A percentile compares a stretch with the other conserved stretches of the same genome.
phyloP scores from a whole-genome alignment of 2,329 filamentous ascomycete genomes.

The Ampelomyces quisqualis region DNA sequence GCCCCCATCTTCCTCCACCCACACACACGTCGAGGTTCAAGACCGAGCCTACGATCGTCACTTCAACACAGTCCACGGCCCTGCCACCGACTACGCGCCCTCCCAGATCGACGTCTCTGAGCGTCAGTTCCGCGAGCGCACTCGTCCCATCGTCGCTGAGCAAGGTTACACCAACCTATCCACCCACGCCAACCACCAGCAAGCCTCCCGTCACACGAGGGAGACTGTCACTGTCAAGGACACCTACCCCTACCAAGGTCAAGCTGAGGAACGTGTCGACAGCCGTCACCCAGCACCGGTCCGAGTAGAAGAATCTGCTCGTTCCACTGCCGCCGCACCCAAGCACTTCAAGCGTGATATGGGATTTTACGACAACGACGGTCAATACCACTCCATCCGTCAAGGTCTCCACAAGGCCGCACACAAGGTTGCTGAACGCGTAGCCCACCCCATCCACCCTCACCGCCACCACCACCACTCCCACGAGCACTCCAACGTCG shows the following conservation, averaged over 20 bases:
- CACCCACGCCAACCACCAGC: conserved; percentile 44
- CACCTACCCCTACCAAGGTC: conserved; percentile 42
- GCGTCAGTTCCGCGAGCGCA: conserved; percentile 67
- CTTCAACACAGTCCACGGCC: conserved; percentile 50
- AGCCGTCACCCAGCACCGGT: conserved; percentile 49
- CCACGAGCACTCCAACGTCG: conserved; percentile 40
- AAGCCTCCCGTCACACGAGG: conserved; percentile 40
- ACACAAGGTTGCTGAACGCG: conserved; percentile 56
- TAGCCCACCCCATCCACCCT: conserved; percentile 64
- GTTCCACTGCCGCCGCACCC: conserved; percentile 55
- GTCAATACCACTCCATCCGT: conserved; percentile 73
- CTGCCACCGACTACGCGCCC: conserved; percentile 57
- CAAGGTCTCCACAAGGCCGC: conserved; percentile 65
- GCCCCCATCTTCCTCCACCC: conserved; percentile 57
- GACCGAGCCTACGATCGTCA: conserved; percentile 51
- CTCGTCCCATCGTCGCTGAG: conserved; percentile 55
- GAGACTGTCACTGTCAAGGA: conserved; percentile 46
- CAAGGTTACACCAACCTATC: conserved; percentile 40
- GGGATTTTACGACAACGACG: conserved; percentile 80
- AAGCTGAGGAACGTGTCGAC: conserved; percentile 39
- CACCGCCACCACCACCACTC: conserved; percentile 52
- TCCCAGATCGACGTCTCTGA: conserved; percentile 58
- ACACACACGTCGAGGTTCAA: conserved; percentile 68
- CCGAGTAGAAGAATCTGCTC: conserved; percentile 52
- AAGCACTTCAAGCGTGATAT: conserved; percentile 61